These are phyloP conservation scores for Zymoseptoria tritici DNA, from an alignment of 2,329 filamentous ascomycete species.

Conservation along the genomic window DNA sequence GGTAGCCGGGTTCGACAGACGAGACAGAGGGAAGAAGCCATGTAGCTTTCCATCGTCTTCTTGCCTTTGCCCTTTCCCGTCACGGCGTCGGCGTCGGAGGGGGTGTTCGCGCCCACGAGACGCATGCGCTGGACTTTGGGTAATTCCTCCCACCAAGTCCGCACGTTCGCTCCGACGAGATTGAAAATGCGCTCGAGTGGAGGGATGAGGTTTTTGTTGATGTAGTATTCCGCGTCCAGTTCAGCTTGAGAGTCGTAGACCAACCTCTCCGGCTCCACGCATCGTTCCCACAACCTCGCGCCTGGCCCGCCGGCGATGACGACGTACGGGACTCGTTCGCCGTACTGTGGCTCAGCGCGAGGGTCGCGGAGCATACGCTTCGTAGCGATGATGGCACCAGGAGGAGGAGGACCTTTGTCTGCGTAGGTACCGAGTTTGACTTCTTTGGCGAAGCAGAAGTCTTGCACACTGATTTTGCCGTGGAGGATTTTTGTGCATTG, in stretches of 20 bases:
- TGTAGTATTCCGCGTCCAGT: conserved; percentile 94
- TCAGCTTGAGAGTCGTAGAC: conserved; percentile 68
- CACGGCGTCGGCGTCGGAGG: conserved; percentile 7
- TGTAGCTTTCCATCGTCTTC: conserved; percentile 87
- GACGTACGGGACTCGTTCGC: conserved; percentile 90
- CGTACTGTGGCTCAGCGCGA: conserved; percentile 83
- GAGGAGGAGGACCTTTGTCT: conserved; percentile 69
- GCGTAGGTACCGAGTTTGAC: conserved; percentile 86
- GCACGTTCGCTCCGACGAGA: conserved; percentile 83
- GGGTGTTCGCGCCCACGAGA: conserved; percentile 39
- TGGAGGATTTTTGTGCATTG: conserved; percentile 92
- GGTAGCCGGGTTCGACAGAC: conserved; percentile 61
- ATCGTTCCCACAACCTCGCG: conserved; percentile 77
- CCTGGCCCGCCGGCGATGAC: conserved; percentile 84
- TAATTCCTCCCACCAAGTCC: conserved; percentile 94
- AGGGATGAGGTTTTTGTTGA: conserved; percentile 88
- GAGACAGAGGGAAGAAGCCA: conserved; percentile 71
- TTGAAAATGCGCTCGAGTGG: conserved; percentile 95
- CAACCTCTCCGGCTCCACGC: conserved; percentile 77
- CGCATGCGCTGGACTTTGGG: conserved; percentile 76
- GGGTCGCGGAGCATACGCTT: conserved; percentile 81
- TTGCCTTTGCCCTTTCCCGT: conserved; percentile 19
- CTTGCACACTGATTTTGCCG: conserved; percentile 79
- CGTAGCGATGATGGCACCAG: conserved; percentile 81
- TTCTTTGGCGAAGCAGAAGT: conserved; percentile 92